Evolutionary conservation across 306 rosid genomes (phyloP), one percentile per base, ranked within the genome.

Genomic region (Malus asiatica): DNA sequence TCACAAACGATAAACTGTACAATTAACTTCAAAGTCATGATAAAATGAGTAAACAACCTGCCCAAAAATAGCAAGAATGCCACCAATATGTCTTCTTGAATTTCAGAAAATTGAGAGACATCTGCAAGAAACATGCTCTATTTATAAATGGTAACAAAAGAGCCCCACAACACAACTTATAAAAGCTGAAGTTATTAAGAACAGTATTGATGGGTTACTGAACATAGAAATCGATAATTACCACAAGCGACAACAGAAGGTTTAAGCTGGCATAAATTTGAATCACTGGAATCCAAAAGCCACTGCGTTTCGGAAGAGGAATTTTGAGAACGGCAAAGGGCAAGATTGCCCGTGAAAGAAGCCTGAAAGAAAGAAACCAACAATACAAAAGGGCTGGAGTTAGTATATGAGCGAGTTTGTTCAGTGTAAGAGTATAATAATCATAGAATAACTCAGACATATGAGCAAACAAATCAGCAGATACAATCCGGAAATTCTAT

Each of bases 241-340:
- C 99, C 99, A 86, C 80, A 78, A 86, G 73, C 64, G 99, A 89
- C 75, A 92, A 83, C 77, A 90, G 85, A 81, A 96, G 90, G 88
- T 78, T 87, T 88, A 92, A 86, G 87, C 98, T 92, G 53, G 98
- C 97, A 74, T 89, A 79, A 79, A 96, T 93, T 89, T 92, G 97
- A 83, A 90, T 83, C 8, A 90, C 84, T 64, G 98, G 98, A 84
- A 96, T 78, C 99, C 99, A 96, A 81, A 96, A 92, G 81, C 97
- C 79, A 82, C 99, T 92, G 79, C 93, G 92, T 81, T 86, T 90
- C 45, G 92, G 79, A 13, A 91, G 90, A 80, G 97, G 97, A 86
- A 86, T 83, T 80, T 88, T 90, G 88, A 89, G 88, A 80, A 95
- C 85, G 25, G 83, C 77, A 86, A 83, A 92, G 35, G 97, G 99